These are phyloP conservation scores for Russula virescens DNA, from an alignment of 768 basidiomycete genomes.

Conservation along the genomic window DNA sequence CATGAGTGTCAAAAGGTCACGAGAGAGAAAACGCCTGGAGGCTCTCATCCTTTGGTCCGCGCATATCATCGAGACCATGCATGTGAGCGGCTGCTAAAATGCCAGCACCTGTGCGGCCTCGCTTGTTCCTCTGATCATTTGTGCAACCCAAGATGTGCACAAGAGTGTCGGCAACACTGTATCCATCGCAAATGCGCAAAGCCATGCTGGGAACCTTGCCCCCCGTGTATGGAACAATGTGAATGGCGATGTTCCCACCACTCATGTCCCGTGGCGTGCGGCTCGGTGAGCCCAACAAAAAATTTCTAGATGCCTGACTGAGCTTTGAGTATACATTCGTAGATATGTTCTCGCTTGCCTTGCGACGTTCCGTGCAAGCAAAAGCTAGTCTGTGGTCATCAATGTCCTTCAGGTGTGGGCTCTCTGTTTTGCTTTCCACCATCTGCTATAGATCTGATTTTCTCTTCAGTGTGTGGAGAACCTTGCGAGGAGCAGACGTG, in stretches of 20 bases:
- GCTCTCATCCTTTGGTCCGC: slow-evolving; percentile 9
- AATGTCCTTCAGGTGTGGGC: slow-evolving; percentile 35
- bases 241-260: slow-evolving; percentile 34
- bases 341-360: slow-evolving; percentile 37
- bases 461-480: slow-evolving; percentile 35
- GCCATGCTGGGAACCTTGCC: slow-evolving; percentile 31
- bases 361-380: slow-evolving; percentile 33
- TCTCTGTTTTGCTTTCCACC: neutral
- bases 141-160: slow-evolving; percentile 29
- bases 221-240: slow-evolving; percentile 35
- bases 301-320: neutral
- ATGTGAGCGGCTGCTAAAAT: slow-evolving; percentile 32
- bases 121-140: slow-evolving; percentile 29
- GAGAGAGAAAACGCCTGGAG: neutral
- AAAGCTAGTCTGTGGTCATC: slow-evolving; percentile 34
- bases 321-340: neutral
- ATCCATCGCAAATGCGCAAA: slow-evolving; percentile 29
- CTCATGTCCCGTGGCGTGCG: slow-evolving; percentile 33
- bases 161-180: slow-evolving; percentile 30
- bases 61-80: slow-evolving; percentile 28
- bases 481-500: slow-evolving; percentile 33
- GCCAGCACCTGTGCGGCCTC: slow-evolving; percentile 31
- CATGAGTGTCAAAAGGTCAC: slow-evolving; percentile 29
- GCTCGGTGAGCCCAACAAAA: slow-evolving; percentile 30
- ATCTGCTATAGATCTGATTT: neutral